Percentiles rank a stretch among this genome's conserved stretches.
Conservation (phyloP, 164 flowering plant species). For the Kingdonia uniflora region DNA sequence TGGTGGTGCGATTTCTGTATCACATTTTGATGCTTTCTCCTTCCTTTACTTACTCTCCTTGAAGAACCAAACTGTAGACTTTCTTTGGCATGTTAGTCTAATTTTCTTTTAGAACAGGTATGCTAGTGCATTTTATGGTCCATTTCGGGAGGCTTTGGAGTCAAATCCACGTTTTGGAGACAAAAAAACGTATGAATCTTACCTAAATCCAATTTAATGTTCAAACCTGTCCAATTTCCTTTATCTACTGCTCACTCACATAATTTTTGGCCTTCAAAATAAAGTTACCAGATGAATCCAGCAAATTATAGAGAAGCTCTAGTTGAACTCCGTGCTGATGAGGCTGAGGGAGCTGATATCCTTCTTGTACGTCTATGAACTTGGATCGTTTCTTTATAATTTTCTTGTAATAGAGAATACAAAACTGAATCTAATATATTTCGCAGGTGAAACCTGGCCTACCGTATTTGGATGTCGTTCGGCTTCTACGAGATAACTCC, state of each 20-base stretch:
- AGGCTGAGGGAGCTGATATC: conserved; percentile 94
- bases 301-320: conserved; percentile 92
- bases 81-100: neutral
- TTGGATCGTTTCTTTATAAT: too few relatives aligned
- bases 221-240: neutral
- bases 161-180: conserved; percentile 99
- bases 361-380: conserved; percentile 44
- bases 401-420: neutral
- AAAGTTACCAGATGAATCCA: conserved; percentile 96
- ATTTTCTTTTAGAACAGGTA: conserved; percentile 40
- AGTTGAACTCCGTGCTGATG: conserved; percentile 66
- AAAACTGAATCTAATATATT: neutral
- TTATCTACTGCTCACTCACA: conserved; percentile 10
- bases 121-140: conserved; percentile 95
- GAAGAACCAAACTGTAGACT: neutral
- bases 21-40: neutral
- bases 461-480: conserved; percentile 84
- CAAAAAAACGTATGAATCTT: conserved; percentile 70
- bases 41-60: neutral
- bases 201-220: neutral
- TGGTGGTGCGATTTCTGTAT: neutral
- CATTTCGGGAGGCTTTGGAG: conserved; percentile 90
- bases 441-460: conserved; percentile 88
- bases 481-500: conserved; percentile 74
- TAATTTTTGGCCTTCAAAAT: conserved; percentile 16